Conservation (phyloP, 2,329 filamentous ascomycete genomes). For the Sclerotiophoma versabilis region DNA sequence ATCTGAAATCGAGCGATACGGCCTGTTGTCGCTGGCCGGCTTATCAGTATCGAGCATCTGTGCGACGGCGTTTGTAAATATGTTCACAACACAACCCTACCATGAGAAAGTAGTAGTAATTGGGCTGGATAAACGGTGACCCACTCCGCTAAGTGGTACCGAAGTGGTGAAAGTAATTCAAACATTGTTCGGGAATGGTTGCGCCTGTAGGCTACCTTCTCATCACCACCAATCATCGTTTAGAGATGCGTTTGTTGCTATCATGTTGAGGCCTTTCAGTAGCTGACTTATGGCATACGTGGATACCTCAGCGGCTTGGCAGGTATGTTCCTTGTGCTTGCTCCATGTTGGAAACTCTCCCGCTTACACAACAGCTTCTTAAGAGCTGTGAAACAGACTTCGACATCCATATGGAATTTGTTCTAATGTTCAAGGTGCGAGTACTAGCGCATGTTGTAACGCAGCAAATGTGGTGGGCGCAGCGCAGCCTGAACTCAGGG, state of each 20-base stretch:
- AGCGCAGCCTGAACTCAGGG: too few relatives aligned
- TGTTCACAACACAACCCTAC: slow-evolving; percentile 7
- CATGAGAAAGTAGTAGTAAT: background rate
- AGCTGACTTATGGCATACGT: too few relatives aligned
- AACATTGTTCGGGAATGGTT: slow-evolving; percentile 4
- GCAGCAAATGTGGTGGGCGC: too few relatives aligned
- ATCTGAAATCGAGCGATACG: background rate
- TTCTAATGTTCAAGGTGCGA: too few relatives aligned
- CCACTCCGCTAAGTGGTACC: background rate
- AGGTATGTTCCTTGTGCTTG: too few relatives aligned
- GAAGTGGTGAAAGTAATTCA: slow-evolving; percentile 9
- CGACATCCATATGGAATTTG: too few relatives aligned
- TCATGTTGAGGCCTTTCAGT: too few relatives aligned
- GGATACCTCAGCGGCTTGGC: too few relatives aligned
- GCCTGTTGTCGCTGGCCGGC: slow-evolving; percentile 1
- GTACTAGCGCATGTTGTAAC: too few relatives aligned
- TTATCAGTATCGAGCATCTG: background rate
- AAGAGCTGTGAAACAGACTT: too few relatives aligned
- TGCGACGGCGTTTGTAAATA: slow-evolving; percentile 10
- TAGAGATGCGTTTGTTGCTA: background rate
- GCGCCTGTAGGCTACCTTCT: background rate
- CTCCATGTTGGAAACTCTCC: too few relatives aligned
- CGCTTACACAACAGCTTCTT: too few relatives aligned
- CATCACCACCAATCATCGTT: slow-evolving; percentile 6
- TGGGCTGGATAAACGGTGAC: slow-evolving; percentile 2